Evolutionary conservation across 2,329 filamentous ascomycete genomes (phyloP), one percentile per base, ranked within the genome.

Genomic region (Ophiostoma sp.): DNA sequence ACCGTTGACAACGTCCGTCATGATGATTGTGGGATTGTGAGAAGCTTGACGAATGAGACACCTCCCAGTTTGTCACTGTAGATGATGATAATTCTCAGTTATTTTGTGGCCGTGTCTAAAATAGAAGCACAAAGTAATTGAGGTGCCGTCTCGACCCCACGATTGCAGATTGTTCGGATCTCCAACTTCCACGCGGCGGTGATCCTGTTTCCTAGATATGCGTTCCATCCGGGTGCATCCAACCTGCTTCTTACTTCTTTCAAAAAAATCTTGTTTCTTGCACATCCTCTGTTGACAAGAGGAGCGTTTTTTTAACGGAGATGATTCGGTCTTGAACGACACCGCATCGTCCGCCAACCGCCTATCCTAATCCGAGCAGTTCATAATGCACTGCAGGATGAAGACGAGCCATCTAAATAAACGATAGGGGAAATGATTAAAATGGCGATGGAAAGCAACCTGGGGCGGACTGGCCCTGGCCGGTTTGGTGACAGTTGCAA

Each of bases 291-390:
- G 28, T 61, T n/a, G 31, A 8, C 55, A 33, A 36, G 17, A n/a
- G 9, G 8, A 52, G 17, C 2, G 2, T 9, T 31, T 9, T 33
- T 9, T 15, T 59, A 7, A n/a, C 63, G 63, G 63, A 50, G 63
- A 68, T 50, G 63, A 31, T 50, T 50, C 63, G 63, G 63, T n/a
- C 42, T 68, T 68, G 63, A 42, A 45, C 42, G 42, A 28, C 33
- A 22, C n/a, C 61, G n/a, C 33, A 11, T 19, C 52, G 57, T 36
- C 57, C 52, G 15, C 22, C 52, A 7, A 2, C 31, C 57, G 36
- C 61, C n/a, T 68, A 31, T 68, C 3, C 25, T 68, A n/a, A 48
- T 48, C 39, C 39, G 63, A 11, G 5, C 48, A 22, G 22, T 22
- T 52, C 1, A 11, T 8, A 17, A 50, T 42, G 11, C 3, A n/a